phyloP scores from a whole-genome alignment of 2,329 filamentous ascomycete genomes.

The Talaromyces sp. region DNA sequence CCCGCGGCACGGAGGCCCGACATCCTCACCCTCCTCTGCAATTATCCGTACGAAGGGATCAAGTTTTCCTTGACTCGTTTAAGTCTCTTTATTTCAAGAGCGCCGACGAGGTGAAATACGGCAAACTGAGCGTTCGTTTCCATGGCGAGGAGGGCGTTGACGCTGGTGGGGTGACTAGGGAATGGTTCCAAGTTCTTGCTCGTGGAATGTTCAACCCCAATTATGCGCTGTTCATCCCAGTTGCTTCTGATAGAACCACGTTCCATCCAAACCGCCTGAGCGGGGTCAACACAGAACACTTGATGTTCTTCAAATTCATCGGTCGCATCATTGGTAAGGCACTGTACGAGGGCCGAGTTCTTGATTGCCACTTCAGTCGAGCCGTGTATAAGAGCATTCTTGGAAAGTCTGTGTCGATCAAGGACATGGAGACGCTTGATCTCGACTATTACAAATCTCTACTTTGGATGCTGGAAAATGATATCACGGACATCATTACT shows the following conservation, averaged over 20 bases:
- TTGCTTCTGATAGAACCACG: conserved; percentile 93
- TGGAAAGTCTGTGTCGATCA: conserved; percentile 90
- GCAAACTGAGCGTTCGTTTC: conserved; percentile 96
- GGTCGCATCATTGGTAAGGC: conserved; percentile 97
- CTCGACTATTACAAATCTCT: conserved; percentile 98
- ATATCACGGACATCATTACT: conserved; percentile 95
- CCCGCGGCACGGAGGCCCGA: conserved; percentile 64
- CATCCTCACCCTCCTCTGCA: conserved; percentile 74
- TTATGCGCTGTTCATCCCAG: conserved; percentile 92
- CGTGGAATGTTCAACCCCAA: conserved; percentile 99
- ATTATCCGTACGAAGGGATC: conserved; percentile 83
- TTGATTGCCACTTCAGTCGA: conserved; percentile 98
- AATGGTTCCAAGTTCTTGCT: conserved; percentile 98
- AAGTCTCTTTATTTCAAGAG: conserved; percentile 96
- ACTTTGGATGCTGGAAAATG: conserved; percentile 97
- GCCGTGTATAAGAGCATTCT: conserved; percentile 98
- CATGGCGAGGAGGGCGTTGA: conserved; percentile 97
- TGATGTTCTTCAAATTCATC: conserved; percentile 99
- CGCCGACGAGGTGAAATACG: conserved; percentile 97
- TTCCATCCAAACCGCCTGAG: conserved; percentile 98
- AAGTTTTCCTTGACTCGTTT: conserved; percentile 98
- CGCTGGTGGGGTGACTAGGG: conserved; percentile 91
- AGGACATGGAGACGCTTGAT: conserved; percentile 98
- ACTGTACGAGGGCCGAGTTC: conserved; percentile 87
- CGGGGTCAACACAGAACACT: conserved; percentile 88